Conservation (phyloP, 2,329 filamentous ascomycete genomes). For the Madurella mycetomatis region DNA sequence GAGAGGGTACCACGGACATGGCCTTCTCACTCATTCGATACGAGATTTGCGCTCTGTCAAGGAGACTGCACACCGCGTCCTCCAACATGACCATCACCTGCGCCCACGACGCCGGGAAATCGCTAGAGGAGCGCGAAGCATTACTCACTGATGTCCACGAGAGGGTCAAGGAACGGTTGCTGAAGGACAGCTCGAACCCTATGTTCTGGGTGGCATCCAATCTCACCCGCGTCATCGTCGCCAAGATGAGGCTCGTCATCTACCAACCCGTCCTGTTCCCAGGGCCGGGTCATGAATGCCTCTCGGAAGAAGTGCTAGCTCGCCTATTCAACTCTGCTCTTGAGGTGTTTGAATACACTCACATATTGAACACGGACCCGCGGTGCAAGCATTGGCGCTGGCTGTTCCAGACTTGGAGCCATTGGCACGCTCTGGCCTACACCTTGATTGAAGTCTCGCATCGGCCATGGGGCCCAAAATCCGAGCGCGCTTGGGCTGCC, state of each 20-base stretch:
- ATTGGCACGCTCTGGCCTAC: conserved; percentile 57
- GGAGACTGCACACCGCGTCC: conserved; percentile 36
- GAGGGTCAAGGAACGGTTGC: conserved; percentile 50
- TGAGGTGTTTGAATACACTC: conserved; percentile 53
- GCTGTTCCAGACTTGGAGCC: conserved; percentile 56
- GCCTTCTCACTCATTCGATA: conserved; percentile 42
- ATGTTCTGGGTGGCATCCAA: conserved; percentile 50
- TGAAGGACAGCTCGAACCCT: conserved; percentile 45
- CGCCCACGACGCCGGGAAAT: conserved; percentile 30
- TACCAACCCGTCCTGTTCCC: conserved; percentile 49
- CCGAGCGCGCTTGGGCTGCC: conserved; percentile 45
- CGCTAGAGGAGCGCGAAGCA: conserved; percentile 41
- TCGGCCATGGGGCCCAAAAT: conserved; percentile 41
- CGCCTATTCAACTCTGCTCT: conserved; percentile 46
- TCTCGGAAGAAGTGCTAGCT: conserved; percentile 31
- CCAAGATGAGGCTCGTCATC: conserved; percentile 52
- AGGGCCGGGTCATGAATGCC: conserved; percentile 30
- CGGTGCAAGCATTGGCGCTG: conserved; percentile 50
- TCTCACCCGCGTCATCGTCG: conserved; percentile 46
- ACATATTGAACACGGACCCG: conserved; percentile 48
- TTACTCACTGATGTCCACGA: conserved; percentile 30
- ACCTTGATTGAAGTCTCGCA: conserved; percentile 48
- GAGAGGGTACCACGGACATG: conserved; percentile 51
- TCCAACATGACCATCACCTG: conserved; percentile 31
- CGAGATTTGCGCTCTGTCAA: conserved; percentile 39